Evolutionary conservation across 2,329 filamentous ascomycete species (phyloP).

Genomic region (Mollisiaceae sp.): DNA sequence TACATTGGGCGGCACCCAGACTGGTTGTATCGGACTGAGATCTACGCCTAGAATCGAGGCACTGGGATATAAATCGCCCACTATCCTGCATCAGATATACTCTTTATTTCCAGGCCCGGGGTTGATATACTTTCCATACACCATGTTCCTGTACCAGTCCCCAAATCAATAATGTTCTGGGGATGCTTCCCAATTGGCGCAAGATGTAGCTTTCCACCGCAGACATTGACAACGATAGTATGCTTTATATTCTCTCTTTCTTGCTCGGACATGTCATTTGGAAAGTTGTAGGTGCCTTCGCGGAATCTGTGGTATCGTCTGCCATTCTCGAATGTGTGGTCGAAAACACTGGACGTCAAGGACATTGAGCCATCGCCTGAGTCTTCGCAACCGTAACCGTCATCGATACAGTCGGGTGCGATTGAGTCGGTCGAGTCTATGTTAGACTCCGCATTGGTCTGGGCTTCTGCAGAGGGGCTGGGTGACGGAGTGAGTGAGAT

Average conservation of each 20-base stretch:
- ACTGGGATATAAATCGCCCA: constrained; percentile 64
- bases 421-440: not conserved
- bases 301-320: constrained; percentile 59
- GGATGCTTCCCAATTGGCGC: constrained; percentile 49
- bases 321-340: constrained; percentile 59
- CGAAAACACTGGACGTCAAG: constrained; percentile 45
- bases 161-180: constrained; percentile 40
- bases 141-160: constrained; percentile 62
- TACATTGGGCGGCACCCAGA: constrained; percentile 71
- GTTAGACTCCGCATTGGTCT: not conserved
- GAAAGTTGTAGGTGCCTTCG: constrained; percentile 46
- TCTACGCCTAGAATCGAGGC: constrained; percentile 65
- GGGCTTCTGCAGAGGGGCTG: not conserved
- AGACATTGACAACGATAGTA: constrained; percentile 46
- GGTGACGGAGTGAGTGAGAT: not conserved
- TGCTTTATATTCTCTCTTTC: constrained; percentile 48
- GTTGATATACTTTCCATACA: constrained; percentile 50
- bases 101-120: not conserved
- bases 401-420: constrained; percentile 6
- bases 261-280: constrained; percentile 53
- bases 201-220: constrained; percentile 46
- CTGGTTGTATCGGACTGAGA: constrained; percentile 68
- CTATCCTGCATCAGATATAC: constrained; percentile 7
- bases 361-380: constrained; percentile 23
- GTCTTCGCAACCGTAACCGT: constrained; percentile 17